Percentiles rank a stretch among this genome's conserved stretches.
phyloP scores from a whole-genome alignment of 768 basidiomycete genomes.

The Serendipita sp. region DNA sequence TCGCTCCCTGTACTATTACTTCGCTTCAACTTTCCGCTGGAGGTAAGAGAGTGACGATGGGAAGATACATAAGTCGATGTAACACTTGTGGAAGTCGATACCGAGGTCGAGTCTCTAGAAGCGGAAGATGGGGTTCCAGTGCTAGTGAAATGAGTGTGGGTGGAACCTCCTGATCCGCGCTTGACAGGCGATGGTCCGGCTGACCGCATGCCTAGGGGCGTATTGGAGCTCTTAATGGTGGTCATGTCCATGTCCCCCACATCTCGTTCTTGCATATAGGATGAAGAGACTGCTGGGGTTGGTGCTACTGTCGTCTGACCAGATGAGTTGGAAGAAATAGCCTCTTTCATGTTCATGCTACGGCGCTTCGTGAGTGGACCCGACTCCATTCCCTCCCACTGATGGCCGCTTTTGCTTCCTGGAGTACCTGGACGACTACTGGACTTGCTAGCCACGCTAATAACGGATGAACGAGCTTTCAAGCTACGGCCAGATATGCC shows the following conservation, averaged over 20 bases:
- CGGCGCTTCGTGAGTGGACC: slow-evolving; percentile 12
- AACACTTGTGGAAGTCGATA: slow-evolving; percentile 60
- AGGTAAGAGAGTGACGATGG: slow-evolving; percentile 36
- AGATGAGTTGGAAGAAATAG: slow-evolving; percentile 9
- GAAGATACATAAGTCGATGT: slow-evolving; percentile 62
- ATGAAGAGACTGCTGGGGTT: not conserved
- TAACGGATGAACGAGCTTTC: slow-evolving; percentile 60
- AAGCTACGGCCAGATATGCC: slow-evolving; percentile 65
- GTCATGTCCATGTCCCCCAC: not conserved
- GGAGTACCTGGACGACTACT: slow-evolving; percentile 64
- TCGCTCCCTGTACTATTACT: slow-evolving; percentile 75
- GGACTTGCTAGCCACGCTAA: slow-evolving; percentile 37
- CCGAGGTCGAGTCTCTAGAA: slow-evolving; percentile 73
- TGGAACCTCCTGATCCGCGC: slow-evolving; percentile 78
- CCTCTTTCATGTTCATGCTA: slow-evolving; percentile 12
- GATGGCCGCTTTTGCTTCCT: slow-evolving; percentile 35
- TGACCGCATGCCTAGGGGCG: slow-evolving; percentile 8
- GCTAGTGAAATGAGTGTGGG: slow-evolving; percentile 34
- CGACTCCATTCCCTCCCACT: slow-evolving; percentile 54
- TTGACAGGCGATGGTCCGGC: slow-evolving; percentile 29
- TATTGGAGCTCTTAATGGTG: not conserved
- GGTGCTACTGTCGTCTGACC: slow-evolving; percentile 6
- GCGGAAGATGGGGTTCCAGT: slow-evolving; percentile 55
- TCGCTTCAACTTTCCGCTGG: slow-evolving; percentile 46
- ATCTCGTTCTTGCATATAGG: not conserved